These are phyloP conservation scores for Russula foetens DNA, from an alignment of 768 basidiomycete genomes.

Conservation along the genomic window DNA sequence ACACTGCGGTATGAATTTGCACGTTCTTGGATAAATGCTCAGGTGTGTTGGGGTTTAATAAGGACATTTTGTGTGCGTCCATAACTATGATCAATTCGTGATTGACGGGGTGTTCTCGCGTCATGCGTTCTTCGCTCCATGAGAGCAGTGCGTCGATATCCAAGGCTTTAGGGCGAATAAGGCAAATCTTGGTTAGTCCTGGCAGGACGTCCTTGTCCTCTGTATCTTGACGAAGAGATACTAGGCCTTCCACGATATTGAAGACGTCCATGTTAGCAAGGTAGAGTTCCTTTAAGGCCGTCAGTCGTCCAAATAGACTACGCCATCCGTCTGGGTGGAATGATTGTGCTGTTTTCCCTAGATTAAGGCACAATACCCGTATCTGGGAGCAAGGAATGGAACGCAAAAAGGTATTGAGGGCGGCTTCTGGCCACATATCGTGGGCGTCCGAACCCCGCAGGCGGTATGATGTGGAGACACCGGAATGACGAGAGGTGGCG, in stretches of 20 bases:
- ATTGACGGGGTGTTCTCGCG: not conserved
- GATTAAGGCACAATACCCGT: constrained; percentile 7
- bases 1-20: not conserved
- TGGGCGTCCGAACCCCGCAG: not conserved
- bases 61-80: not conserved
- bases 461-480: constrained; percentile 17
- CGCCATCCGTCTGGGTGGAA: constrained; percentile 15
- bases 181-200: not conserved
- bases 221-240: not conserved
- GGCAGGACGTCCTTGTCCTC: not conserved
- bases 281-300: constrained; percentile 10
- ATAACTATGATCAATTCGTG: constrained; percentile 6
- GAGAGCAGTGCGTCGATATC: constrained; percentile 3
- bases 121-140: constrained; percentile 4
- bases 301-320: constrained; percentile 8
- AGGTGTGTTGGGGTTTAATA: not conserved
- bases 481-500: constrained; percentile 16
- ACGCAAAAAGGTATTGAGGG: constrained; percentile 11
- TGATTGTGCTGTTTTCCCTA: constrained; percentile 1
- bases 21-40: constrained; percentile 6
- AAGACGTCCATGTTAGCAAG: constrained; percentile 9
- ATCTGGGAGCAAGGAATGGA: constrained; percentile 14
- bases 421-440: constrained; percentile 16
- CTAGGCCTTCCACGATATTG: constrained; percentile 7
- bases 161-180: constrained; percentile 12